Conservation (phyloP, 805 yeast species). For the Pichia sporocuriosa region DNA sequence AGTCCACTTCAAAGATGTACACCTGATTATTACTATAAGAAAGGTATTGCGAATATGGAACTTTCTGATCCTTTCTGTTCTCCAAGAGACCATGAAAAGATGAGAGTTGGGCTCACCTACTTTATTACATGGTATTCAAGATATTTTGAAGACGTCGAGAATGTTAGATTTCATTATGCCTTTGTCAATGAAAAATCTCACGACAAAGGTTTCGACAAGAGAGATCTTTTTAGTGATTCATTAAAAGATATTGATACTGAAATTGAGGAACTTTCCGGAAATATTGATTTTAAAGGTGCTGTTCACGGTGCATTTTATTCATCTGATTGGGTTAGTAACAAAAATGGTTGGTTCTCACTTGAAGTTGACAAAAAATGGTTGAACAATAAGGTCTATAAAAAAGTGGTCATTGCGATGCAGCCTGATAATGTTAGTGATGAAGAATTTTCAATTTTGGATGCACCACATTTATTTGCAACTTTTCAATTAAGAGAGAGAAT, state of each 20-base stretch:
- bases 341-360: slow-evolving; percentile 59
- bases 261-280: slow-evolving; percentile 16
- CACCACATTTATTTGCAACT: slow-evolving; percentile 37
- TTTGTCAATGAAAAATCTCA: slow-evolving; percentile 49
- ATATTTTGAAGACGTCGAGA: slow-evolving; percentile 52
- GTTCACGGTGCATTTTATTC: slow-evolving; percentile 44
- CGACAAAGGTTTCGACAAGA: slow-evolving; percentile 44
- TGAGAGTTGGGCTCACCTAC: slow-evolving; percentile 57
- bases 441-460: slow-evolving; percentile 48
- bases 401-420: slow-evolving; percentile 64
- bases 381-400: slow-evolving; percentile 42
- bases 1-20: slow-evolving; percentile 83
- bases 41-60: slow-evolving; percentile 50
- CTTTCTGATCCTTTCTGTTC: slow-evolving; percentile 79
- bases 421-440: slow-evolving; percentile 61
- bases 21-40: slow-evolving; percentile 63
- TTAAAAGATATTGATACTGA: slow-evolving; percentile 11
- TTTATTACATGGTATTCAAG: slow-evolving; percentile 78
- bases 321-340: slow-evolving; percentile 62
- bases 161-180: slow-evolving; percentile 62
- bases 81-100: slow-evolving; percentile 55
- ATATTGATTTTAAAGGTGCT: slow-evolving; percentile 21
- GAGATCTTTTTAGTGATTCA: slow-evolving; percentile 17
- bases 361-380: slow-evolving; percentile 62
- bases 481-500: slow-evolving; percentile 49